Base-by-base conservation (phyloP, 2,329 filamentous ascomycete genomes). In the Aspergillus bombycis region DNA sequence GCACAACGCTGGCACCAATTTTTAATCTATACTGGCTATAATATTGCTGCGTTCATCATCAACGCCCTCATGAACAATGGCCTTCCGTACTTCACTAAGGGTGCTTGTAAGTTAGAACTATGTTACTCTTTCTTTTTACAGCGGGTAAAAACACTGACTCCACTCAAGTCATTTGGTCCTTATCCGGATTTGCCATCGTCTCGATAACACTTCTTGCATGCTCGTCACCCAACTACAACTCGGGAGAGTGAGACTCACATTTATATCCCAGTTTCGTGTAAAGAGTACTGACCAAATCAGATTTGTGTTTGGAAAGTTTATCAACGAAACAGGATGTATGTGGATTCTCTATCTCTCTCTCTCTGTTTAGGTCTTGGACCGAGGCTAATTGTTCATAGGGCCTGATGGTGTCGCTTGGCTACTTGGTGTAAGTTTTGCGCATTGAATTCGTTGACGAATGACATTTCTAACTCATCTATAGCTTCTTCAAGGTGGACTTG, bases 1-100 rank as follows among this genome's bases (percentile, higher is more conserved):
- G 64, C 85, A 2, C 76, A 89, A 71, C 71, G 85, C 4, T 92
- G 89, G 88, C 89, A 93, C 69, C 88, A 91, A 67, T 92, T 92
- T 75, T 79, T 92, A 32, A 88, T 92, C 55, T 92, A 92, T 75
- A 83, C 90, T 52, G 88, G 76, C 8, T 89, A 88, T 72, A 89
- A 86, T 7, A 62, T 88, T 26, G 76, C 85, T 19, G 87, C 87
- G 3, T 86, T 91, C 63, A 61, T 85, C 55, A 79, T 91, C 75
- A 92, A 92, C 66, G 85, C 87, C 1, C 89, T 91, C 67, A 80
- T 84, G 72, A 89, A 87, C 68, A 78, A 81, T 3, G 70, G 88
- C 4, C 80, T 93, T 4, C 89, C 90, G 0, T 81, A 84, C 14
- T 81, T 92, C 68, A 92, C 89, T 72, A 88, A 90, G 72, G 83